Base-by-base conservation (phyloP, 768 basidiomycete genomes). In the Leucocoprinus sp. region DNA sequence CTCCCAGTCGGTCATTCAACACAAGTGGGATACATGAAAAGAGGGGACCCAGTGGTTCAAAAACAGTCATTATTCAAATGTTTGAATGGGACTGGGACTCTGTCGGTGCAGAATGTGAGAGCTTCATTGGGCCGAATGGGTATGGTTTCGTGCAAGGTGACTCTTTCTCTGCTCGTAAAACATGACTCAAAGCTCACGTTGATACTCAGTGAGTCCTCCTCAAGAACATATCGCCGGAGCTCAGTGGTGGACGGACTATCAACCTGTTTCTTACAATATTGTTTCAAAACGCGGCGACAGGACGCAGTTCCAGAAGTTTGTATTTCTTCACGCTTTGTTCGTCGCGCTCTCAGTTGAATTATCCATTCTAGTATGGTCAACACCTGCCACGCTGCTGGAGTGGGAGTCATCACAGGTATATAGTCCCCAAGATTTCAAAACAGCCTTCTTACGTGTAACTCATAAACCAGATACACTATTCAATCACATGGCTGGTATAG, bases 211-310 rank as follows among this genome's bases (percentile, higher is more conserved):
- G 37, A 71, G 70, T 55, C 77, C 78, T 0, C 66, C 80, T 2
- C 67, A 69, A 46, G 81, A 83, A 52, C 80, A 82, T 52, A 60
- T 82, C 34, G 52, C 61, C 11, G 82, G 81, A 3, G 8, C 63
- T 2, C 70, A 82, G 53, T 84, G 82, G 82, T 84, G 82, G 82
- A 84, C 82, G 0, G 82, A 83, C 55, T 84, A 85, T 54, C 82
- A 72, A 62, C 75, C 77, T 3, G 80, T 82, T 0, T 82, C 80
- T 1, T 82, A 84, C 55, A 80, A 44, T 8, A 56, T 84, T 38
- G 78, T 70, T 1, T 82, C 80, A 0, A 84, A 84, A 58, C 76
- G 79, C 0, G 83, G 82, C 4, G 67, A 75, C 51, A 68, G 78
- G 11, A 48, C 58, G 2, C 77, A 82, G 49, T 82, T 68, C 56